These are phyloP conservation scores for Berberis vulgaris DNA, from an alignment of 164 flowering plant species.

Conservation along the genomic window DNA sequence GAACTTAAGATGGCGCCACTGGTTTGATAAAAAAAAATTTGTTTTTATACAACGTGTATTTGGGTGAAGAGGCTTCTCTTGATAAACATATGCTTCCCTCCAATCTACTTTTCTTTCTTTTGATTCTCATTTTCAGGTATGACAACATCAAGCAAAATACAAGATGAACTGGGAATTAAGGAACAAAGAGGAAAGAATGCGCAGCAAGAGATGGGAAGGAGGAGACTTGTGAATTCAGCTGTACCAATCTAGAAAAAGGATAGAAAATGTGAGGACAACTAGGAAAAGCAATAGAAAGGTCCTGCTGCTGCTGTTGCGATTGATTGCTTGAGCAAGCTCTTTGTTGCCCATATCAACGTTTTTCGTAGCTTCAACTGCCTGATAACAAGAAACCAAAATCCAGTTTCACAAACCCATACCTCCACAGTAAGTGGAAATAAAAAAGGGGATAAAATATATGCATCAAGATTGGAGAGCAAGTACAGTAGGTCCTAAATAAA, in stretches of 20 bases:
- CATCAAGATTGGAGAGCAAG: background rate
- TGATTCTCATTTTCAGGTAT: too few relatives aligned
- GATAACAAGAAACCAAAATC: constrained; percentile 7
- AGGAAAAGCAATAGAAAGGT: constrained; percentile 84
- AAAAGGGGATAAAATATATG: background rate
- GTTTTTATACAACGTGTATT: too few relatives aligned
- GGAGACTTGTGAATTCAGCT: constrained; percentile 9
- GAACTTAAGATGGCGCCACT: too few relatives aligned
- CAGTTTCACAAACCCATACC: background rate
- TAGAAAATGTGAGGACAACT: constrained; percentile 71
- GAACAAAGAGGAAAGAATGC: too few relatives aligned
- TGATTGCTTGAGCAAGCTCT: constrained; percentile 77
- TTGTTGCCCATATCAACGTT: constrained; percentile 86
- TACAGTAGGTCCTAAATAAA: background rate
- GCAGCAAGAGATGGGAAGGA: too few relatives aligned
- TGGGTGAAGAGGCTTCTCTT: too few relatives aligned
- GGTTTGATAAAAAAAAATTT: too few relatives aligned
- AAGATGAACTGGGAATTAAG: too few relatives aligned
- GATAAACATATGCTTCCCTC: too few relatives aligned
- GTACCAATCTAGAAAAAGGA: constrained; percentile 66
- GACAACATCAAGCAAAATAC: too few relatives aligned
- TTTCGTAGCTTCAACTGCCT: constrained; percentile 88
- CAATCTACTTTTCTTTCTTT: too few relatives aligned
- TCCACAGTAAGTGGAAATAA: background rate
- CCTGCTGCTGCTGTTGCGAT: constrained; percentile 80